phyloP scores from a whole-genome alignment of 306 rosid genomes.

The Cicer cuneatum region DNA sequence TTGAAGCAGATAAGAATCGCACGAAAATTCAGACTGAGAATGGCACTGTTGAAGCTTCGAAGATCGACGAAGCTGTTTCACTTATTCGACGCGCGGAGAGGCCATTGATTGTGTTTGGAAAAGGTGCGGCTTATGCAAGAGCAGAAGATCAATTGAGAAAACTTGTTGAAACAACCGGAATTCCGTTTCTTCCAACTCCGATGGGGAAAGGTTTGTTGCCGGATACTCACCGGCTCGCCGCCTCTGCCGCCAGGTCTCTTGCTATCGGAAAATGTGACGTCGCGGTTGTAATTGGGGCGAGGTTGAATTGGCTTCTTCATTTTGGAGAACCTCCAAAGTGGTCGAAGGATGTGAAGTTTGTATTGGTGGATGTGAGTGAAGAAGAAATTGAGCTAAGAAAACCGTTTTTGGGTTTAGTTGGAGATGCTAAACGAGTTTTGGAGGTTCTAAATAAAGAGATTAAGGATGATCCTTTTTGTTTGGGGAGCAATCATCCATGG shows the following conservation, averaged over 20 bases:
- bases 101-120: slow-evolving; percentile 87
- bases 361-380: slow-evolving; percentile 71
- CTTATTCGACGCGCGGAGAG: slow-evolving; percentile 68
- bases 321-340: slow-evolving; percentile 96
- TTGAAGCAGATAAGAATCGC: slow-evolving; percentile 46
- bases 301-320: slow-evolving; percentile 89
- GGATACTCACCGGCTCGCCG: slow-evolving; percentile 81
- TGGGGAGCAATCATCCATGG: slow-evolving; percentile 82
- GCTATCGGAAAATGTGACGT: slow-evolving; percentile 95
- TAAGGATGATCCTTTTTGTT: slow-evolving; percentile 91
- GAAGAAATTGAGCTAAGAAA: slow-evolving; percentile 86
- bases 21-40: background rate
- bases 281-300: slow-evolving; percentile 85
- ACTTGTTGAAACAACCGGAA: slow-evolving; percentile 80
- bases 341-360: slow-evolving; percentile 82
- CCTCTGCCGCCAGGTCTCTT: slow-evolving; percentile 87
- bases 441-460: slow-evolving; percentile 72
- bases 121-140: slow-evolving; percentile 88
- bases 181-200: slow-evolving; percentile 94
- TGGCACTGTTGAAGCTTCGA: background rate
- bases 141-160: slow-evolving; percentile 67
- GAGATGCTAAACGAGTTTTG: slow-evolving; percentile 76
- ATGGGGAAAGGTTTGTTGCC: slow-evolving; percentile 92
- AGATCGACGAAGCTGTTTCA: slow-evolving; percentile 60
- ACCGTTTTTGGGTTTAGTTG: slow-evolving; percentile 79